Evolutionary conservation across 805 yeast species (phyloP).

Genomic region (Zygotorulaspora chibaensis): DNA sequence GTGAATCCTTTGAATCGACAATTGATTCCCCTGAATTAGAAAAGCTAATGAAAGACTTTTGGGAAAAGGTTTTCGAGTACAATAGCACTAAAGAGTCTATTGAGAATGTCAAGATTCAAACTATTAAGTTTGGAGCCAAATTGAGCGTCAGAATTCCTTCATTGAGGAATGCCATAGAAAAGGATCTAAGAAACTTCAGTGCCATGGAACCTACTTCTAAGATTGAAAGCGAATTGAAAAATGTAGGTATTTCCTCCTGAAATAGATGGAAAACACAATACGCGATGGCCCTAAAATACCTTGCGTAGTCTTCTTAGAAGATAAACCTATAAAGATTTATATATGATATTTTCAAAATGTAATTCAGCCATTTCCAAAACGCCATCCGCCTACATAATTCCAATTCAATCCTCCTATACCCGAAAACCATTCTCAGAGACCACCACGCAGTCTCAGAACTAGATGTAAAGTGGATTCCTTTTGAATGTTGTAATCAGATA

Average conservation of each 20-base stretch:
- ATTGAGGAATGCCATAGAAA: constrained; percentile 17
- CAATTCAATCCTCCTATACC: background rate
- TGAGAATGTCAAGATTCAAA: constrained; percentile 58
- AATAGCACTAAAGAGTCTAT: constrained; percentile 41
- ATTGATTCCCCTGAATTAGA: constrained; percentile 1
- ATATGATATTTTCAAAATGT: background rate
- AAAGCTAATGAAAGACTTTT: constrained; percentile 16
- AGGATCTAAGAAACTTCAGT: constrained; percentile 26
- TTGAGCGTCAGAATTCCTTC: constrained; percentile 18
- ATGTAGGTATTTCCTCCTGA: constrained; percentile 10
- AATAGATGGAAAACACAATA: background rate
- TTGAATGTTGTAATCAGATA: constrained; percentile 66
- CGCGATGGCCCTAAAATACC: background rate
- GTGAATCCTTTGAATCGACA: constrained; percentile 11
- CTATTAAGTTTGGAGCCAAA: constrained; percentile 37
- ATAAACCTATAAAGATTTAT: background rate
- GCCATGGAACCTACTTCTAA: constrained; percentile 46
- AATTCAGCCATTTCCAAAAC: constrained; percentile 52
- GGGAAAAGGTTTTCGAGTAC: constrained; percentile 23
- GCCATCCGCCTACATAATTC: constrained; percentile 17
- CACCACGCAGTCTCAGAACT: constrained; percentile 76
- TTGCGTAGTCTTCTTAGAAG: no score
- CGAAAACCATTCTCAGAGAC: constrained; percentile 53
- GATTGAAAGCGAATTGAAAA: constrained; percentile 37
- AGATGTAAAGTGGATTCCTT: constrained; percentile 65